phyloP scores from a whole-genome alignment of 1,284 basidiomycete species.

The Inonotus obliquus region DNA sequence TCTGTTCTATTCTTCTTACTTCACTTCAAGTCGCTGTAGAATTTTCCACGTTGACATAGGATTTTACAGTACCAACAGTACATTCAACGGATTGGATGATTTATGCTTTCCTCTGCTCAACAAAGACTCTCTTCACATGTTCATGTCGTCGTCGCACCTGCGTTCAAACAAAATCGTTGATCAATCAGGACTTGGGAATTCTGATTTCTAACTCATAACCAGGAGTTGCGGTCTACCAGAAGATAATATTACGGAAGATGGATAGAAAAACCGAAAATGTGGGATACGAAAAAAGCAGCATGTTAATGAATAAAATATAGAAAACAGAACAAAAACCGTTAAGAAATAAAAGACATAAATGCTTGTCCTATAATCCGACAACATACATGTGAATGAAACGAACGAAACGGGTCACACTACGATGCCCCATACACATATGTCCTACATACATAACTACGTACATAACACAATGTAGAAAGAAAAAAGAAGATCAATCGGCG shows the following conservation, averaged over 20 bases:
- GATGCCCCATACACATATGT: not conserved
- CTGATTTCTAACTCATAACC: not conserved
- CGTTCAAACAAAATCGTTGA: no score
- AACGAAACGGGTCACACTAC: not conserved
- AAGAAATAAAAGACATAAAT: conserved; percentile 6
- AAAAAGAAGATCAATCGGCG: conserved; percentile 48
- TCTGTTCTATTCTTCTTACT: not conserved
- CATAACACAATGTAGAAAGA: not conserved
- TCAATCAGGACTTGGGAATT: not conserved
- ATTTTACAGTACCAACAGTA: not conserved
- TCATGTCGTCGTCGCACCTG: not conserved
- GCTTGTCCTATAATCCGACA: not conserved
- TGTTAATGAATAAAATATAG: conserved; percentile 17
- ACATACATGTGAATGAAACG: not conserved
- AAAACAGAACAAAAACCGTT: no score
- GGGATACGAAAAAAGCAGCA: conserved; percentile 10
- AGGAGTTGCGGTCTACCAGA: not conserved
- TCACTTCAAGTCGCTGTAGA: not conserved
- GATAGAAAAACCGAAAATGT: no score
- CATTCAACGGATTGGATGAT: not conserved
- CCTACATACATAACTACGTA: not conserved
- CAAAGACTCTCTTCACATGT: not conserved
- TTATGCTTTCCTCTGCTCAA: not conserved
- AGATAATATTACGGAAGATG: conserved; percentile 2
- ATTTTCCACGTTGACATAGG: not conserved